Conservation (phyloP, 805 yeast genomes). For the Candida lessepsii region DNA sequence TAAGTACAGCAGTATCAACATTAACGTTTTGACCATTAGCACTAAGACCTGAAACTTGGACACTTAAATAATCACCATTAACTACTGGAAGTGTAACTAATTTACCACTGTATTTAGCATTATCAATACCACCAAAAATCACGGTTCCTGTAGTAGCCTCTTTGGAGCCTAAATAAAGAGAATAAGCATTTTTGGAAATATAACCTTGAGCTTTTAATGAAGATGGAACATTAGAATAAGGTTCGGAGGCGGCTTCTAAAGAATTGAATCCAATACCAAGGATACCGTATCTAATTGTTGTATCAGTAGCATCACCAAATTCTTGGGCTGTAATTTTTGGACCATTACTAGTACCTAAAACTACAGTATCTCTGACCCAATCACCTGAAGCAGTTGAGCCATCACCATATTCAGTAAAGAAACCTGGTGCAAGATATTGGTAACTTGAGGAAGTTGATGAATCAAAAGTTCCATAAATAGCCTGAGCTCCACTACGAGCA, state of each 20-base stretch:
- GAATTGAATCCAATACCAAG: slow-evolving; percentile 19
- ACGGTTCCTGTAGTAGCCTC: slow-evolving; percentile 24
- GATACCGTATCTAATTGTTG: slow-evolving; percentile 14
- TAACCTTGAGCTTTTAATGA: slow-evolving; percentile 32
- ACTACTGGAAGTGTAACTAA: slow-evolving; percentile 23
- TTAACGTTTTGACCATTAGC: slow-evolving; percentile 14
- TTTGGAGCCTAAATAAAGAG: slow-evolving; percentile 30
- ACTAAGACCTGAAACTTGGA: slow-evolving; percentile 42
- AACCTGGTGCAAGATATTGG: slow-evolving; percentile 29
- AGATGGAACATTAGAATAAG: slow-evolving; percentile 36
- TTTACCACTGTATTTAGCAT: slow-evolving; percentile 22
- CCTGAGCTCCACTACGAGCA: slow-evolving; percentile 2
- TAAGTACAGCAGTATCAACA: slow-evolving; percentile 6
- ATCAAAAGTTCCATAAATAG: slow-evolving; percentile 38
- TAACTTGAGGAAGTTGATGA: slow-evolving; percentile 30
- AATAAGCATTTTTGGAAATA: slow-evolving; percentile 35
- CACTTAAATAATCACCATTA: slow-evolving; percentile 35
- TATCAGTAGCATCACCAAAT: slow-evolving; percentile 24
- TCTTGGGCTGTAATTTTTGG: slow-evolving; percentile 3
- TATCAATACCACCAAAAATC: slow-evolving; percentile 34
- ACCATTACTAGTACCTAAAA: slow-evolving; percentile 7
- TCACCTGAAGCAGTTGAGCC: slow-evolving; percentile 37
- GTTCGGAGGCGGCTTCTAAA: slow-evolving; percentile 13
- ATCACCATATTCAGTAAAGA: slow-evolving; percentile 48
- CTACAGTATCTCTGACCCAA: slow-evolving; percentile 17